A percentile compares a stretch with the other conserved stretches of the same genome.
Evolutionary conservation across 176 grass and related monocot genomes (phyloP).

Genomic region (Eragrostis curvula): DNA sequence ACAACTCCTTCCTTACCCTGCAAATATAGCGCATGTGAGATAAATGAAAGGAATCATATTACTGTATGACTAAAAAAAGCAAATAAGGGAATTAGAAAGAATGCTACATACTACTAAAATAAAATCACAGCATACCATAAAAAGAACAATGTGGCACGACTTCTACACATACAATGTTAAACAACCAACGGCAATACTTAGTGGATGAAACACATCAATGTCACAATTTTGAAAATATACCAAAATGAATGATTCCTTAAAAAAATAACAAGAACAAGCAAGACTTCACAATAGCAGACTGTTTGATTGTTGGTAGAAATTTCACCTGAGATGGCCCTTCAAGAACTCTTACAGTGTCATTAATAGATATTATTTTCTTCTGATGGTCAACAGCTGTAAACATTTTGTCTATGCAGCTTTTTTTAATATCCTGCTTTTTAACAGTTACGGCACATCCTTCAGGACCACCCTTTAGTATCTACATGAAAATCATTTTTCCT

Average conservation of each 20-base stretch:
- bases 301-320: slow-evolving; percentile 19
- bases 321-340: slow-evolving; percentile 77
- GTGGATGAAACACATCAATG: slow-evolving; percentile 1
- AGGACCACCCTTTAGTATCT: slow-evolving; percentile 82
- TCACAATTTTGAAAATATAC: background rate
- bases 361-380: slow-evolving; percentile 79
- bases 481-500: slow-evolving; percentile 30
- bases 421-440: slow-evolving; percentile 80
- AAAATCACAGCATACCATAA: background rate
- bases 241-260: slow-evolving; percentile 21
- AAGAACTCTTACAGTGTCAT: slow-evolving; percentile 77
- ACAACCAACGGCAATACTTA: background rate
- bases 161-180: background rate
- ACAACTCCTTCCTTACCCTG: slow-evolving; percentile 94
- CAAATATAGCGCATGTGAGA: slow-evolving; percentile 17
- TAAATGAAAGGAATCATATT: slow-evolving; percentile 26
- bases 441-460: slow-evolving; percentile 72
- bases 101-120: slow-evolving; percentile 20
- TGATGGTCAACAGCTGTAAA: slow-evolving; percentile 86
- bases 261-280: slow-evolving; percentile 32
- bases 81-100: slow-evolving; percentile 30
- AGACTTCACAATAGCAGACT: slow-evolving; percentile 17
- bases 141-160: background rate
- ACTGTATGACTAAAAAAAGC: background rate
- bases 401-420: slow-evolving; percentile 84